Evolutionary conservation across 768 basidiomycete species (phyloP).

Genomic region (Phaffia australis): DNA sequence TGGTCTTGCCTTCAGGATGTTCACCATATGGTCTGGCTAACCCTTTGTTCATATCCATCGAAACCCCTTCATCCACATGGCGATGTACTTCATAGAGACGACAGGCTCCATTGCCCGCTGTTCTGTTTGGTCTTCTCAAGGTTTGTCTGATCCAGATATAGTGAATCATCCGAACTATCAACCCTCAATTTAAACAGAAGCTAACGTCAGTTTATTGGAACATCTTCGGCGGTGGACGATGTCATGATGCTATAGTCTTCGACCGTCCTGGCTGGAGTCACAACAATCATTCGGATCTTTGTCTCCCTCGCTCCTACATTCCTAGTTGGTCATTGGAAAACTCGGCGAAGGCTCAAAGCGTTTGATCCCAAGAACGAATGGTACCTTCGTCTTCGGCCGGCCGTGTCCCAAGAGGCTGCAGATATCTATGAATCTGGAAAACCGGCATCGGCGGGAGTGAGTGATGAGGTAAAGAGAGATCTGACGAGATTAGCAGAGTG

Average conservation of each 20-base stretch:
- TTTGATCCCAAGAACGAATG: not conserved
- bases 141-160: too few species aligned
- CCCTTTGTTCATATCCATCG: too few species aligned
- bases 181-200: too few species aligned
- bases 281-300: conserved; percentile 3
- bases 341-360: not conserved
- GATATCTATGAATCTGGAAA: not conserved
- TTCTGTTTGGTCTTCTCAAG: too few species aligned
- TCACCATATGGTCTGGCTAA: too few species aligned
- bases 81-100: too few species aligned
- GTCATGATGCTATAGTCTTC: not conserved
- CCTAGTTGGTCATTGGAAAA: not conserved
- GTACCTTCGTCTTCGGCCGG: not conserved
- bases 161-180: too few species aligned
- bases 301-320: conserved; percentile 8
- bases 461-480: not conserved
- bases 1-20: too few species aligned
- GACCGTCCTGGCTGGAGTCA: conserved; percentile 4
- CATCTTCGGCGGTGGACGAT: too few species aligned
- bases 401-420: conserved; percentile 1
- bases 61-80: too few species aligned
- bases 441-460: not conserved
- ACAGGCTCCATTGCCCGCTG: too few species aligned
- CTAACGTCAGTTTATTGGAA: too few species aligned
- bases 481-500: not conserved